A percentile compares a stretch with the other conserved stretches of the same genome.
These are phyloP conservation scores for Nemania bipapillata DNA, from an alignment of 2,329 filamentous ascomycete genomes.

Conservation along the genomic window DNA sequence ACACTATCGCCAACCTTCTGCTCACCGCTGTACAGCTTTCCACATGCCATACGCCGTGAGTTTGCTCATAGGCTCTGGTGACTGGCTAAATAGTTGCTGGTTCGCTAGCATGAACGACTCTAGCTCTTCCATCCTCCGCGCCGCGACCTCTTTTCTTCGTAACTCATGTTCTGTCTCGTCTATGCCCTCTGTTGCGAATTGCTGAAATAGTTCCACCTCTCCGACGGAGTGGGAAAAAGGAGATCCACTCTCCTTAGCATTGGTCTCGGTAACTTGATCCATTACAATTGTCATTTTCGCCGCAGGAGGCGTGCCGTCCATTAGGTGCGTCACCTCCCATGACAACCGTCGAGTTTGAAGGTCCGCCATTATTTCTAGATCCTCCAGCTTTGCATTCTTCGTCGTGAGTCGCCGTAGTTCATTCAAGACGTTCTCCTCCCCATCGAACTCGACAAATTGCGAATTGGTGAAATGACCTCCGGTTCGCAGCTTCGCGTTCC, in stretches of 20 bases:
- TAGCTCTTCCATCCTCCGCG: constrained; percentile 36
- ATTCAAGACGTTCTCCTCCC: constrained; percentile 30
- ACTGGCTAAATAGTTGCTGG: constrained; percentile 32
- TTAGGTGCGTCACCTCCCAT: constrained; percentile 35
- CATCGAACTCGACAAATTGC: constrained; percentile 38
- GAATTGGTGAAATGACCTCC: constrained; percentile 37
- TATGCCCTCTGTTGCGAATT: constrained; percentile 33
- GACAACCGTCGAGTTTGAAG: constrained; percentile 32
- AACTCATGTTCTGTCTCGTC: constrained; percentile 32
- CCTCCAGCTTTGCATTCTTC: constrained; percentile 29
- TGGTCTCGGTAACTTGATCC: constrained; percentile 37
- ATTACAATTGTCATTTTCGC: constrained; percentile 39
- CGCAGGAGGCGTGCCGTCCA: constrained; percentile 19
- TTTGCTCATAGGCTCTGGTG: constrained; percentile 36
- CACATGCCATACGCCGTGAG: constrained; percentile 39
- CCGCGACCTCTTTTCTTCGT: constrained; percentile 28
- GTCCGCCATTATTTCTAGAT: constrained; percentile 36
- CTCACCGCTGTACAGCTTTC: constrained; percentile 22
- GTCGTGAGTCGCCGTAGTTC: constrained; percentile 35
- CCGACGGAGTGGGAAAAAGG: constrained; percentile 37
- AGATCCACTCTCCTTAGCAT: constrained; percentile 5
- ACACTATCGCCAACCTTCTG: neutral
- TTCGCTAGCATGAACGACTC: constrained; percentile 36
- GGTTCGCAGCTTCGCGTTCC: constrained; percentile 40
- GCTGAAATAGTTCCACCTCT: constrained; percentile 39